A percentile compares a stretch with the other conserved stretches of the same genome.
Conservation (phyloP, 2,329 filamentous ascomycete species). For the Cercospora sp. region DNA sequence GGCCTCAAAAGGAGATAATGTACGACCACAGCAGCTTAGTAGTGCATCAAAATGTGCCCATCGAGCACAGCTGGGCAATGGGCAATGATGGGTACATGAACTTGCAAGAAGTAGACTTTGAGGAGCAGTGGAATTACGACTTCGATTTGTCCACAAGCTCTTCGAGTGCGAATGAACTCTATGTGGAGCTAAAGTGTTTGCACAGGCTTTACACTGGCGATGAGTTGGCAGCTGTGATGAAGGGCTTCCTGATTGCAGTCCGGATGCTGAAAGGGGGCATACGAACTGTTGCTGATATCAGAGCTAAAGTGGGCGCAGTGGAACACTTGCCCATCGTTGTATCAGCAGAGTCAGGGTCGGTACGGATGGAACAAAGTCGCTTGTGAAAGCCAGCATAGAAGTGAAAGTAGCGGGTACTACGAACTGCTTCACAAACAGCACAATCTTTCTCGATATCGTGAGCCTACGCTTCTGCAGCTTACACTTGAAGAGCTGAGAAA, state of each 20-base stretch:
- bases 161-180: neutral
- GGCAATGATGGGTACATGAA: neutral
- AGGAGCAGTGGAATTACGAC: neutral
- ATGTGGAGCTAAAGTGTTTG: neutral
- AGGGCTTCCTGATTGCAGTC: neutral
- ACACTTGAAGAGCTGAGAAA: too few relatives aligned
- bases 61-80: neutral
- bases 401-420: neutral
- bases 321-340: neutral
- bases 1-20: neutral
- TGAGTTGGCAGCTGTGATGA: neutral
- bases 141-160: neutral
- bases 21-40: neutral
- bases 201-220: neutral
- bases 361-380: neutral
- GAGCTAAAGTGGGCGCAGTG: neutral
- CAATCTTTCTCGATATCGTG: too few relatives aligned
- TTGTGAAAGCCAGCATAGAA: neutral
- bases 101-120: neutral
- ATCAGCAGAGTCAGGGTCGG: neutral
- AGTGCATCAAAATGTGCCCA: neutral
- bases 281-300: neutral
- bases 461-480: too few relatives aligned
- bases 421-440: neutral
- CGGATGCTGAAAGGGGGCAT: neutral